Base-by-base conservation (phyloP, 345 rosid genomes). In the Dipteronia dyeriana region DNA sequence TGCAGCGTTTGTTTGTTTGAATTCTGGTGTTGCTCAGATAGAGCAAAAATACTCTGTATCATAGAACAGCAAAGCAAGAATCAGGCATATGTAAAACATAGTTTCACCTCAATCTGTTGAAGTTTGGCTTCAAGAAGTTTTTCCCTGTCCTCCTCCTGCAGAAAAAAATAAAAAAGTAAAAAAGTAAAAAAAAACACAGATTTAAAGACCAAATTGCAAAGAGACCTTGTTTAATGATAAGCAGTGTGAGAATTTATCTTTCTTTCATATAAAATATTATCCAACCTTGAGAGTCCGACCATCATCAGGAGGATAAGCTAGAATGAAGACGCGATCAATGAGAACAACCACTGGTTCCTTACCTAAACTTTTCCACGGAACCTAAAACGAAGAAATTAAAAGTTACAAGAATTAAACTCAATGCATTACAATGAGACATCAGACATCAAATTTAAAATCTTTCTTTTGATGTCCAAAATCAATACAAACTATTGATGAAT, bases 351-450 rank as follows among this genome's bases (percentile, higher is more conserved):
- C 99, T 25, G 99, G 97, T 84, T 96, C 98, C 84, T 94, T 94
- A 59, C 98, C 99, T 70, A 96, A 82, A 81, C 99, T 88, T 87
- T 96, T 94, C 99, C 99, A 96, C 5, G 98, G 99, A 84, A 96
- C 99, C 99, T 95, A 74, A 71, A 74, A 85, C 11, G 4, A 45
- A 54, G 20, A 62, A 70, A 71, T 16, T 41, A 43, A 78, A 66
- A 53, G 22, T 20, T 23, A 26, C 12, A 59, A 64, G 22, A 71
- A 51, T 57, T 29, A 31, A 4, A 68, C 14, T 67, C 20, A 67
- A 66, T 49, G 22, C 66, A 73, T 49, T 34, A 73, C 59, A 63
- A 23, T 20, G 65, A 74, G 70, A 3, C 12, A 63, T 23, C 23
- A 74, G 70, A 3, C 12, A 63, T 23, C 23, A 71, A 39, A 65